phyloP scores from a whole-genome alignment of 768 basidiomycete genomes.

The Tricholoma furcatifolium region DNA sequence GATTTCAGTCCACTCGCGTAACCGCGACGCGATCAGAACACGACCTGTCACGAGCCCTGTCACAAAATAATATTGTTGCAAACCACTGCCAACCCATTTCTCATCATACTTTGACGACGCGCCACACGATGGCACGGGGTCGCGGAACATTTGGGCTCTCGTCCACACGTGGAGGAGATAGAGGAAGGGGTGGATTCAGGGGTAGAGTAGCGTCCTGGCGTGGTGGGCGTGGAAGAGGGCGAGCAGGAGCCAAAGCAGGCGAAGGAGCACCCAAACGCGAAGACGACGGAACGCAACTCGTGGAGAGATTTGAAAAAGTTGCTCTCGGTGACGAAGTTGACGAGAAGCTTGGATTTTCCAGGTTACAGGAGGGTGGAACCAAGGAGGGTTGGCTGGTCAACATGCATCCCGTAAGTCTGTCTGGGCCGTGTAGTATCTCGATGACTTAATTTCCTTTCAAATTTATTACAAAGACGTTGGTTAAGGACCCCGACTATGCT shows the following conservation, averaged over 20 bases:
- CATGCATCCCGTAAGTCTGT: conserved; percentile 85
- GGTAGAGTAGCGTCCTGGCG: conserved; percentile 49
- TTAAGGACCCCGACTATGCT: conserved; percentile 84
- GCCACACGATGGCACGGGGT: conserved; percentile 46
- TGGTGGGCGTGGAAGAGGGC: conserved; percentile 55
- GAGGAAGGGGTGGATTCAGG: conserved; percentile 44
- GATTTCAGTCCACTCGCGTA: not conserved
- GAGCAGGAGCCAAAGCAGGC: conserved; percentile 41
- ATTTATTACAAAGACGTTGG: conserved; percentile 56
- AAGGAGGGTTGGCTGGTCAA: conserved; percentile 95
- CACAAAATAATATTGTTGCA: conserved; percentile 2
- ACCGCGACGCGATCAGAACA: conserved; percentile 3
- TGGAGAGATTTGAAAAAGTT: conserved; percentile 83
- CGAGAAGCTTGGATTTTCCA: conserved; percentile 86
- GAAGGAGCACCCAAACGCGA: conserved; percentile 67
- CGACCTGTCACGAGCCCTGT: conserved; percentile 14
- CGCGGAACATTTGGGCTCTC: conserved; percentile 57
- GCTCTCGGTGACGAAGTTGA: conserved; percentile 83
- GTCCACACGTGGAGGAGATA: conserved; percentile 46
- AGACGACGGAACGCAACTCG: conserved; percentile 87
- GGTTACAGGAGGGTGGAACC: conserved; percentile 73
- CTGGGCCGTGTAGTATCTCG: not conserved
- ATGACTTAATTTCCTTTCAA: not conserved
- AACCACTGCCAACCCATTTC: not conserved
- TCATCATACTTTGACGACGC: conserved; percentile 8